A percentile compares a stretch with the other conserved stretches of the same genome.
Evolutionary conservation across 2,329 filamentous ascomycete genomes (phyloP).

Genomic region (Chrysoporthe deuterocubensis): DNA sequence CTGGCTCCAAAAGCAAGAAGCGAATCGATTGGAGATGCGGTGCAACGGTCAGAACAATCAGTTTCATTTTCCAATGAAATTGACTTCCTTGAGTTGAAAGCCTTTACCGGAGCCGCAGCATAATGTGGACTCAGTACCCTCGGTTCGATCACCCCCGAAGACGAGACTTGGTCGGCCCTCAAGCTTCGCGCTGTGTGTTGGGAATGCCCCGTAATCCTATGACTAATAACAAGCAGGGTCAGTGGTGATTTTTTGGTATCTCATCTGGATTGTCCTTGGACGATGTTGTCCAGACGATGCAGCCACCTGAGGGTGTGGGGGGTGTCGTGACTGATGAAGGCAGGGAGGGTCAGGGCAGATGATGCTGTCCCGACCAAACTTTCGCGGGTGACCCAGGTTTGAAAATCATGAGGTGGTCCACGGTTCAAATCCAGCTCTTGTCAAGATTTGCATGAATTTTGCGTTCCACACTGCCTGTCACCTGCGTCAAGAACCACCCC

Average conservation of each 20-base stretch:
- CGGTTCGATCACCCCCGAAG: slow-evolving; percentile 1
- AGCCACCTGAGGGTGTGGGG: neutral
- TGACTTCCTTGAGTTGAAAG: neutral
- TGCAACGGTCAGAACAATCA: neutral
- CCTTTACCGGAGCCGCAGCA: neutral
- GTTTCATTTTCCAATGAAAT: neutral
- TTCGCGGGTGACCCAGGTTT: neutral
- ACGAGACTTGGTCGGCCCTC: slow-evolving; percentile 8
- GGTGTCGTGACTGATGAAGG: neutral
- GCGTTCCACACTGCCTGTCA: no score
- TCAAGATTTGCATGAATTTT: neutral
- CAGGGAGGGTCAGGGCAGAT: neutral
- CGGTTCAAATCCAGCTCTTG: neutral
- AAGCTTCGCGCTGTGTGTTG: slow-evolving; percentile 11
- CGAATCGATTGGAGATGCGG: neutral
- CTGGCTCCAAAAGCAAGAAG: neutral
- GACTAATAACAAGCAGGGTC: slow-evolving; percentile 3
- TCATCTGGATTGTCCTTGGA: neutral
- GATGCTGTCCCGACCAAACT: neutral
- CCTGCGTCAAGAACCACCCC: no score
- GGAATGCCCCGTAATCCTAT: slow-evolving; percentile 8
- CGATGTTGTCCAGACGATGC: neutral
- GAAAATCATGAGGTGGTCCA: neutral
- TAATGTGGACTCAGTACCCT: neutral
- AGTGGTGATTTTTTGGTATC: slow-evolving; percentile 1